These are phyloP conservation scores for Colletotrichum destructivum DNA, from an alignment of 2,329 filamentous ascomycete genomes.

Conservation along the genomic window DNA sequence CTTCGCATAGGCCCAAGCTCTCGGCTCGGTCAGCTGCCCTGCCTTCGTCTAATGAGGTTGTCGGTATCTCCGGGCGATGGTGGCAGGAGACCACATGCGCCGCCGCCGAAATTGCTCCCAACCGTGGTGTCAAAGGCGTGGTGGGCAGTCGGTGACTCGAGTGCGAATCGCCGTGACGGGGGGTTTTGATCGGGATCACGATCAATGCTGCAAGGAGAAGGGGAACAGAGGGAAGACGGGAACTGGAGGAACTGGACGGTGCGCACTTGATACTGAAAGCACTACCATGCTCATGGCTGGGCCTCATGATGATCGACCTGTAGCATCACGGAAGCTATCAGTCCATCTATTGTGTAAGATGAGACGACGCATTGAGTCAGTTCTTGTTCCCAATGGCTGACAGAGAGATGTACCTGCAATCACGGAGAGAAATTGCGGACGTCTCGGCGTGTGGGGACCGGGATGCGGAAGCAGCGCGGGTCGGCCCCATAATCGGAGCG, in stretches of 20 bases:
- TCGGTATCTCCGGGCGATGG: conserved; percentile 27
- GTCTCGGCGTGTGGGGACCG: not conserved
- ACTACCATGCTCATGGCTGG: not conserved
- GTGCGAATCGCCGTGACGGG: not conserved
- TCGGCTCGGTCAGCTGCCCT: conserved; percentile 25
- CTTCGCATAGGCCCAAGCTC: conserved; percentile 15
- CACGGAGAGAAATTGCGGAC: not conserved
- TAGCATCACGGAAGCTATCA: too few relatives aligned
- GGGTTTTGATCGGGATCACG: conserved; percentile 3
- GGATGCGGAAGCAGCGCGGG: not conserved
- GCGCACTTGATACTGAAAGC: too few relatives aligned
- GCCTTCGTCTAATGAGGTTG: conserved; percentile 14
- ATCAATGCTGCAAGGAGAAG: too few relatives aligned
- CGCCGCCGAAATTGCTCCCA: conserved; percentile 16
- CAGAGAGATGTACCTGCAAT: not conserved
- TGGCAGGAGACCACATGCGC: conserved; percentile 17
- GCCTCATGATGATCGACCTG: too few relatives aligned
- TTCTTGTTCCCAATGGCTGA: too few relatives aligned
- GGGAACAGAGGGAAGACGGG: not conserved
- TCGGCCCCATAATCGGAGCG: not conserved
- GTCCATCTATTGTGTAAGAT: not conserved
- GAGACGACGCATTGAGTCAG: too few relatives aligned
- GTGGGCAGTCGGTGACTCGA: conserved; percentile 11
- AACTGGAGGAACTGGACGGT: not conserved
- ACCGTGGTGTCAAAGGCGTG: not conserved